Conservation (phyloP, 108 stramenopile species). For the Cyclotella distinguenda region DNA sequence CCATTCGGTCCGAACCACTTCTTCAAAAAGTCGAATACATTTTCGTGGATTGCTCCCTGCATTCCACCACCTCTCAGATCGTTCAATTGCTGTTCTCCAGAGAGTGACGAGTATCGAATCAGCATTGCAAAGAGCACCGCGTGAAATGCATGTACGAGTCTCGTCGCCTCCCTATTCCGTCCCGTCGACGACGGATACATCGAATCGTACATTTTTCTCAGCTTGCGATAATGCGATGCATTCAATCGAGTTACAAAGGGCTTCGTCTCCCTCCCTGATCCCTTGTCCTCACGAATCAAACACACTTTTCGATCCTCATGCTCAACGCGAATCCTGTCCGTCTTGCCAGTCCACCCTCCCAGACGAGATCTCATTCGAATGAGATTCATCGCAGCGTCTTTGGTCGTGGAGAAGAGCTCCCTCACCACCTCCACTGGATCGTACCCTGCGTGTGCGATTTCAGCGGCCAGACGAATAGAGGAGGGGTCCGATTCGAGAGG, state of each 20-base stretch:
- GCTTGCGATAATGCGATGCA: conserved; percentile 54
- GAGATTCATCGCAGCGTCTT: conserved; percentile 24
- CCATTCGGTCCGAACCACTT: too few relatives aligned
- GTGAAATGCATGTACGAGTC: conserved; percentile 53
- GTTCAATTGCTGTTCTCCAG: conserved; percentile 65
- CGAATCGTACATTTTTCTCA: conserved; percentile 53
- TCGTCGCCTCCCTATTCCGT: background rate
- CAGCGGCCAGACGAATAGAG: conserved; percentile 14
- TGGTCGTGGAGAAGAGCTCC: conserved; percentile 23
- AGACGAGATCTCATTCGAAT: conserved; percentile 19
- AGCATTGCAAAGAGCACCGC: conserved; percentile 53
- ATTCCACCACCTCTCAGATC: conserved; percentile 77
- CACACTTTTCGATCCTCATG: conserved; percentile 26
- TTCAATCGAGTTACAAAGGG: conserved; percentile 70
- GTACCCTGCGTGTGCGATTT: conserved; percentile 27
- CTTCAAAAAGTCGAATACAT: conserved; percentile 59
- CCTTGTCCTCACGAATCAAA: conserved; percentile 2
- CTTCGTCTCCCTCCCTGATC: conserved; percentile 29
- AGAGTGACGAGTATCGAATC: conserved; percentile 68
- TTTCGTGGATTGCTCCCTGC: conserved; percentile 74
- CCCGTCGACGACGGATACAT: conserved; percentile 18
- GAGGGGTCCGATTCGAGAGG: conserved; percentile 22
- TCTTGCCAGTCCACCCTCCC: conserved; percentile 30
- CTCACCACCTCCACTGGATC: conserved; percentile 14
- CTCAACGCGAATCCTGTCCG: conserved; percentile 50